A percentile compares a stretch with the other conserved stretches of the same genome.
These are phyloP conservation scores for Candolleomyces eurysporus DNA, from an alignment of 768 basidiomycete species.

Conservation along the genomic window DNA sequence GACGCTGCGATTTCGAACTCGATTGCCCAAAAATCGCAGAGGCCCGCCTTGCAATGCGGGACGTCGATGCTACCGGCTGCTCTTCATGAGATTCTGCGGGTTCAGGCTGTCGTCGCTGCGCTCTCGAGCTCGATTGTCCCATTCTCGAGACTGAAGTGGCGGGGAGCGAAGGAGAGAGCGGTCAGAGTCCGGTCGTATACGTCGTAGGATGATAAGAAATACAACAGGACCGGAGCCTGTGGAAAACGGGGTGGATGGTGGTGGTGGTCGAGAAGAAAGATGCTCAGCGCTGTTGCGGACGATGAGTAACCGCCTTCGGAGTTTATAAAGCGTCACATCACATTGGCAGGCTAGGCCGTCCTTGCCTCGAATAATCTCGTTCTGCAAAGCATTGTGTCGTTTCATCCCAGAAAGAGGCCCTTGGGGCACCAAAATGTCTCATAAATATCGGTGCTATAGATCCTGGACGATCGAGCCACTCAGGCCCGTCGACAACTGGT, in stretches of 20 bases:
- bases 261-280: conserved; percentile 3
- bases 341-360: neutral
- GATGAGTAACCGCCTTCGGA: conserved; percentile 4
- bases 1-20: conserved; percentile 10
- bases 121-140: conserved; percentile 14
- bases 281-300: conserved; percentile 1
- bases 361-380: neutral
- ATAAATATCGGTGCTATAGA: too few species aligned
- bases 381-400: neutral
- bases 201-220: too few species aligned
- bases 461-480: too few species aligned
- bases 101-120: neutral
- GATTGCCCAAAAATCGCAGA: conserved; percentile 5
- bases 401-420: too few species aligned
- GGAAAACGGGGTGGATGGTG: neutral
- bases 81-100: too few species aligned
- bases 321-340: neutral
- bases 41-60: too few species aligned
- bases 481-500: too few species aligned
- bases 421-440: too few species aligned
- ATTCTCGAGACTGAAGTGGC: neutral
- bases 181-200: too few species aligned
- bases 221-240: neutral
- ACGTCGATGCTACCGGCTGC: too few species aligned
- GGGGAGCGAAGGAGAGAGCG: too few species aligned